A percentile compares a stretch with the other conserved stretches of the same genome.
These are phyloP conservation scores for Sphaerosporella brunnea DNA, from an alignment of 495 filamentous ascomycete species.

Conservation along the genomic window DNA sequence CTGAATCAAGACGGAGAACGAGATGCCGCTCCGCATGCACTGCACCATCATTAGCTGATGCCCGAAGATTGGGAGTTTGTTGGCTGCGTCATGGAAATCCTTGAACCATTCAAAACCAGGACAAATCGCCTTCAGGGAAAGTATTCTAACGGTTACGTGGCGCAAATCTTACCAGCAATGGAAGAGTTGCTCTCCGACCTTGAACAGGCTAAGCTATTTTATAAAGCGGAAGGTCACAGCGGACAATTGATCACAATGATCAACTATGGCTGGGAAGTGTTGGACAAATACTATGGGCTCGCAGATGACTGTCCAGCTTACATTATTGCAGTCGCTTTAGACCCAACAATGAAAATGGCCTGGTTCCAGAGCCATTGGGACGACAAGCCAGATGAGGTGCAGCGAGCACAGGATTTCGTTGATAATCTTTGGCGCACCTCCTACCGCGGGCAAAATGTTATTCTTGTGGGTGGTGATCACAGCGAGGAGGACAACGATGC, in stretches of 20 bases:
- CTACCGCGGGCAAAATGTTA: background rate
- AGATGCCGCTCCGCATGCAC: background rate
- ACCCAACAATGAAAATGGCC: constrained; percentile 9
- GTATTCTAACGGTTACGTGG: background rate
- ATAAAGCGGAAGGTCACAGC: background rate
- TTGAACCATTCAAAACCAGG: constrained; percentile 1
- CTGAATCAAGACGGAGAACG: background rate
- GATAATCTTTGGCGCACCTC: background rate
- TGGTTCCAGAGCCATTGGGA: constrained; percentile 9
- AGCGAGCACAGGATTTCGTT: background rate
- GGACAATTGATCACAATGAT: constrained; percentile 4
- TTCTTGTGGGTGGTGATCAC: background rate
- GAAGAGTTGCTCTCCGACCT: background rate
- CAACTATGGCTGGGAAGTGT: constrained; percentile 3
- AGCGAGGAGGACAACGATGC: background rate
- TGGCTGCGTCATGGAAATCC: background rate
- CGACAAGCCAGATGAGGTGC: constrained; percentile 2
- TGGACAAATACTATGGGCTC: constrained; percentile 5
- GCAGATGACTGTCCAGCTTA: background rate
- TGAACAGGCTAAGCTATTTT: background rate
- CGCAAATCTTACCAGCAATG: background rate
- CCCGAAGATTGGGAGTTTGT: background rate
- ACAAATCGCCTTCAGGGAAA: background rate
- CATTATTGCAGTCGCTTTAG: background rate
- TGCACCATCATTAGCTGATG: background rate